A percentile compares a stretch with the other conserved stretches of the same genome.
Evolutionary conservation across 495 filamentous ascomycete genomes (phyloP).

Genomic region (Penicillium coffeae): DNA sequence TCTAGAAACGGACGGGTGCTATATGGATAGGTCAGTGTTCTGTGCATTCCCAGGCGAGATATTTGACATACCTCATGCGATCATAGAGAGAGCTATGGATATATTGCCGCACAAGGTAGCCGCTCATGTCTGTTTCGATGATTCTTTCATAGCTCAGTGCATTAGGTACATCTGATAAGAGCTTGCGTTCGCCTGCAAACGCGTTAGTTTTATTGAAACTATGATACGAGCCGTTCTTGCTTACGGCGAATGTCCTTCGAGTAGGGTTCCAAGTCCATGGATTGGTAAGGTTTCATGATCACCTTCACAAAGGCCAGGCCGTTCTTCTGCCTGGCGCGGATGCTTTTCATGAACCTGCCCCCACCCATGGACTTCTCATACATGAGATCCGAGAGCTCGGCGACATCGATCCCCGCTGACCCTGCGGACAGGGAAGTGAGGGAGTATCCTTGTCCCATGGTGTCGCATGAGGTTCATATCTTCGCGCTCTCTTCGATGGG

Average conservation of each 20-base stretch:
- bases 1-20: slow-evolving; percentile 96
- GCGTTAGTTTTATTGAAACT: slow-evolving; percentile 17
- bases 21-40: slow-evolving; percentile 6
- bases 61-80: slow-evolving; percentile 64
- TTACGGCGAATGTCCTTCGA: slow-evolving; percentile 68
- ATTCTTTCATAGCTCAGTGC: slow-evolving; percentile 85
- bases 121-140: slow-evolving; percentile 83
- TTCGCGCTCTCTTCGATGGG: slow-evolving; percentile 4
- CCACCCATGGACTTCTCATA: slow-evolving; percentile 93
- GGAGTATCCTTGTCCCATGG: slow-evolving; percentile 97
- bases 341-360: slow-evolving; percentile 96
- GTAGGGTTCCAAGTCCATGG: slow-evolving; percentile 73
- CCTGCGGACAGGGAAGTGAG: slow-evolving; percentile 84
- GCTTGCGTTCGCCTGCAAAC: slow-evolving; percentile 67
- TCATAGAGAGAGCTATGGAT: slow-evolving; percentile 97
- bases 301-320: slow-evolving; percentile 91
- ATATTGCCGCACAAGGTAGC: slow-evolving; percentile 93
- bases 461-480: slow-evolving; percentile 40
- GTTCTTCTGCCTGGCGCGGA: slow-evolving; percentile 82
- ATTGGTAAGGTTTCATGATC: slow-evolving; percentile 81
- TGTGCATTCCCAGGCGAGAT: background rate
- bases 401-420: slow-evolving; percentile 86
- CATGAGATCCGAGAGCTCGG: slow-evolving; percentile 80
- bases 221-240: slow-evolving; percentile 21
- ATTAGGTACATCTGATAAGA: slow-evolving; percentile 81